Conservation (phyloP, 176 grass and related monocot species). For the Aegilops sharonensis region DNA sequence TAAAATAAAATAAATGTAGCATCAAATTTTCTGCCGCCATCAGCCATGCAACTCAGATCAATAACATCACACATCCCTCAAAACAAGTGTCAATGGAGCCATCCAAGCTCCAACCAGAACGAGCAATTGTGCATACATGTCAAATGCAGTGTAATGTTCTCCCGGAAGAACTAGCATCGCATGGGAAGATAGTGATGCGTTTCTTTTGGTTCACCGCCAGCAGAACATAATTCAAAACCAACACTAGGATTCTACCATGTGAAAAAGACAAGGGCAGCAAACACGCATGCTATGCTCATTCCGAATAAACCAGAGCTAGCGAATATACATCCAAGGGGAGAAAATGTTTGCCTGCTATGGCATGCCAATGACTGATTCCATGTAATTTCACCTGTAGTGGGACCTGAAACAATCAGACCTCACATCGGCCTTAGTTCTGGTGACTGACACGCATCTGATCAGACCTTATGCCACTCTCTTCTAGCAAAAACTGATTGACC, state of each 20-base stretch:
- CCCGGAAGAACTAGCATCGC: no score
- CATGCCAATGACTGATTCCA: background rate
- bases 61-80: no score
- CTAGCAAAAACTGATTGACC: background rate
- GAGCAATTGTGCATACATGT: no score
- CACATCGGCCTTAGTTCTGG: background rate
- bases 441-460: background rate
- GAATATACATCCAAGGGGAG: background rate
- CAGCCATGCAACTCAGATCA: no score
- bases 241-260: background rate
- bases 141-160: no score
- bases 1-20: no score
- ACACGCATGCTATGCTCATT: background rate
- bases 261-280: no score
- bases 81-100: no score
- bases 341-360: background rate
- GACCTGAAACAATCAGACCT: background rate
- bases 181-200: background rate
- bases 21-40: no score
- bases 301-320: background rate
- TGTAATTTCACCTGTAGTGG: background rate
- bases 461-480: background rate
- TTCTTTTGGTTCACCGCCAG: background rate
- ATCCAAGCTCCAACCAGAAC: no score
- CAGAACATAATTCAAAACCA: background rate